These are phyloP conservation scores for Suhomyces prunicola DNA, from an alignment of 805 yeast species.

Conservation along the genomic window DNA sequence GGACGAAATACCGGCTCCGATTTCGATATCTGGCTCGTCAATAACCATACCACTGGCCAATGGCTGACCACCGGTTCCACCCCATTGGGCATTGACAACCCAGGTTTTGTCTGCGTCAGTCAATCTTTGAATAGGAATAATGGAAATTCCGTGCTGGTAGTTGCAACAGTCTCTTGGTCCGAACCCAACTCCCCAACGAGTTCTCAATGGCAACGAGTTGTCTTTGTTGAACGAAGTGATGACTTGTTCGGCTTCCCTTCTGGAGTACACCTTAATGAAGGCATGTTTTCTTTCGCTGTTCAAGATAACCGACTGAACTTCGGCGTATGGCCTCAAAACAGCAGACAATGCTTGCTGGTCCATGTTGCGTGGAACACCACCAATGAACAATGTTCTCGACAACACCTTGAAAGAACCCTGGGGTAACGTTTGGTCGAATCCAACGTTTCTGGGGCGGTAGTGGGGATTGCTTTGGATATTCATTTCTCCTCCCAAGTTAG, in stretches of 20 bases:
- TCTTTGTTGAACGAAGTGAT: slow-evolving; percentile 69
- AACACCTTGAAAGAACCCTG: slow-evolving; percentile 77
- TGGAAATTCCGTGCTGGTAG: slow-evolving; percentile 84
- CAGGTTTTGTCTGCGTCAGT: slow-evolving; percentile 94
- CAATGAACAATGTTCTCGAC: slow-evolving; percentile 89
- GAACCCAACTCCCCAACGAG: slow-evolving; percentile 98
- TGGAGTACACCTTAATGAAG: slow-evolving; percentile 87
- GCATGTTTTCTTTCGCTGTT: slow-evolving; percentile 93
- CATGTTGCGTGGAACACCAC: slow-evolving; percentile 87
- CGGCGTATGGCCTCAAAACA: slow-evolving; percentile 79
- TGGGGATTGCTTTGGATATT: slow-evolving; percentile 72
- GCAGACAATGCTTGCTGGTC: slow-evolving; percentile 67
- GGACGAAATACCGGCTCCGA: slow-evolving; percentile 90
- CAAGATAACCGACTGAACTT: slow-evolving; percentile 85
- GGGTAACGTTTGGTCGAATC: slow-evolving; percentile 68
- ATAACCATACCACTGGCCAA: slow-evolving; percentile 74
- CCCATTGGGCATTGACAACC: slow-evolving; percentile 91
- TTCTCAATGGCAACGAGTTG: slow-evolving; percentile 64
- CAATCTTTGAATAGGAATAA: slow-evolving; percentile 80
- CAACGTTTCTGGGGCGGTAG: slow-evolving; percentile 70
- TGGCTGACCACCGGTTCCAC: slow-evolving; percentile 91
- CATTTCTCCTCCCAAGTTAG: slow-evolving; percentile 38
- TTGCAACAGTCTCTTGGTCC: slow-evolving; percentile 99
- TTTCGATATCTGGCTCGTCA: slow-evolving; percentile 97
- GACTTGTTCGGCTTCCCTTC: slow-evolving; percentile 87